phyloP scores from a whole-genome alignment of 495 filamentous ascomycete genomes.

The Penicillium bovifimosum region DNA sequence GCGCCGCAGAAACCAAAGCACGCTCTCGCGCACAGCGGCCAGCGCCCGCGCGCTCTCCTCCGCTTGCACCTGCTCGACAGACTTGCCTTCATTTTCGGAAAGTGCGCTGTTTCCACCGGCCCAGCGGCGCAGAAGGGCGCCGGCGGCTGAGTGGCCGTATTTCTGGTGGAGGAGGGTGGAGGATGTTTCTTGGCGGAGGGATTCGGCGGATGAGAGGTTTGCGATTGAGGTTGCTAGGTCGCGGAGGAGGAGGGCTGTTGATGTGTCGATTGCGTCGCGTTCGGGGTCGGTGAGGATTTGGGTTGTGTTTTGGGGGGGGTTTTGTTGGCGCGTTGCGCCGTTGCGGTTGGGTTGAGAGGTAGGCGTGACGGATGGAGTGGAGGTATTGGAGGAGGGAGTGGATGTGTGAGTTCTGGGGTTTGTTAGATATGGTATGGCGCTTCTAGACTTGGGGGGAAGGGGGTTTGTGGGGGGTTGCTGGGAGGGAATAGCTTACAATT shows the following conservation, averaged over 20 bases:
- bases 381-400: slow-evolving; percentile 70
- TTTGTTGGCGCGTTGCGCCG: slow-evolving; percentile 24
- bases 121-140: slow-evolving; percentile 52
- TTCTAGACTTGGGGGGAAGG: too few relatives aligned
- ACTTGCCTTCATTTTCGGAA: slow-evolving; percentile 35
- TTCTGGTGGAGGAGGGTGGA: slow-evolving; percentile 61
- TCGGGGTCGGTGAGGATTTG: slow-evolving; percentile 58
- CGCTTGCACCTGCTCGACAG: slow-evolving; percentile 58
- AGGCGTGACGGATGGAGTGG: slow-evolving; percentile 75
- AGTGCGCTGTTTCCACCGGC: slow-evolving; percentile 51
- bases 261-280: slow-evolving; percentile 75
- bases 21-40: slow-evolving; percentile 64
- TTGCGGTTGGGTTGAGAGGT: slow-evolving; percentile 65
- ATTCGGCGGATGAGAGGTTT: slow-evolving; percentile 73
- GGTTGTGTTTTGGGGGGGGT: slow-evolving; percentile 18
- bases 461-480: slow-evolving; percentile 4
- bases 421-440: too few relatives aligned
- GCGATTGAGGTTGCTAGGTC: slow-evolving; percentile 73
- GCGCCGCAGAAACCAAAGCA: slow-evolving; percentile 74
- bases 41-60: slow-evolving; percentile 61
- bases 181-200: slow-evolving; percentile 70
- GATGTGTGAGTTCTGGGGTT: slow-evolving; percentile 74
- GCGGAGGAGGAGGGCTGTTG: slow-evolving; percentile 74
- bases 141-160: slow-evolving; percentile 43
- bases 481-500: slow-evolving; percentile 59